Evolutionary conservation across 768 basidiomycete genomes (phyloP), one percentile per base, ranked within the genome.

Genomic region (Calocera cornea): DNA sequence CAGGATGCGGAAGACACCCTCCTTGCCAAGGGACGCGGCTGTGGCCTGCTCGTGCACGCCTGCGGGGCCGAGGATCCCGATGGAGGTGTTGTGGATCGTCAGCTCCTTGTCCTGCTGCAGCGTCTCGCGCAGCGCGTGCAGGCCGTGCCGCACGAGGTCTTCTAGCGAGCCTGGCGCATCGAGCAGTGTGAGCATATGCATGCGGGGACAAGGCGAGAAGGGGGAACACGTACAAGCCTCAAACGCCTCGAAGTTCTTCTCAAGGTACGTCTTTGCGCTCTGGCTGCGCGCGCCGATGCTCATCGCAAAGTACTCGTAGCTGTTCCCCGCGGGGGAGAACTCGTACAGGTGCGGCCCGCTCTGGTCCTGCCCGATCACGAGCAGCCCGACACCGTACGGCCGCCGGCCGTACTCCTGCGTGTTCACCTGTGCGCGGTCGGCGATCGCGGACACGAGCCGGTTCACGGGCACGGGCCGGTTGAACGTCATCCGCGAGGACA

Each of bases 391-490:
- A 76, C 97, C 97, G 72, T 99, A 99, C 1, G 97, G 97, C 66
- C 97, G 84, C 70, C 92, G 85, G 67, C 97, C 97, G 75, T 99
- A 98, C 77, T 97, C 92, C 79, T 98, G 95, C 1, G 97, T 99
- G 78, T 98, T 99, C 40, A 93, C 89, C 77, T 99, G 97, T 0
- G 97, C 95, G 95, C 95, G 97, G 75, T 97, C 94, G 31, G 97
- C 94, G 72, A 98, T 94, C 67, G 91, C 82, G 66, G 88, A 88
- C 5, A 98, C 97, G 34, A 97, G 87, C 66, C 95, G 85, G 75
- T 91, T 92, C 0, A 98, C 91, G 65, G 97, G 97, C 64, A 97
- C 85, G 24, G 94, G 91, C 47, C 97, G 86, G 78, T 91, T 95
- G 81, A 94, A 97, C 64, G 90, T 79, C 95, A 99, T 97, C 71